Percentiles rank a stretch among this genome's conserved stretches.
These are phyloP conservation scores for Tolypocladium cylindrosporum DNA, from an alignment of 2,329 filamentous ascomycete species.

Conservation along the genomic window DNA sequence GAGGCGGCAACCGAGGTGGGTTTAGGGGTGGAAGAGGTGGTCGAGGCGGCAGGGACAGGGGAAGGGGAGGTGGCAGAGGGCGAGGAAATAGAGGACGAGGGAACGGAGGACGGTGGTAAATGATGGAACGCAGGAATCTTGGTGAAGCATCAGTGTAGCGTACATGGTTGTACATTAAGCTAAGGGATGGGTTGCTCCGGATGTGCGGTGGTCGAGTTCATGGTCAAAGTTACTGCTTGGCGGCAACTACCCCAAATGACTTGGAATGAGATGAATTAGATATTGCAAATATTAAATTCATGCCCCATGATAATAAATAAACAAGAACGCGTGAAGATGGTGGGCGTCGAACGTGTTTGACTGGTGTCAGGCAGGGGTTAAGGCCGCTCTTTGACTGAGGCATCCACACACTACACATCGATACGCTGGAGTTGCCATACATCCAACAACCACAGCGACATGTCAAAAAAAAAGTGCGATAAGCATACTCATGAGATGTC, in stretches of 20 bases:
- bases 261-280: not conserved
- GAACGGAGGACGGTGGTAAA: conserved; percentile 3
- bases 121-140: not conserved
- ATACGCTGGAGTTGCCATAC: not conserved
- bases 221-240: not conserved
- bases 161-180: not conserved
- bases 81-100: conserved; percentile 9
- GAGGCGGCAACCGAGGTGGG: conserved; percentile 21
- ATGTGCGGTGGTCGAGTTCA: not conserved
- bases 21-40: conserved; percentile 26
- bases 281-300: too few species aligned
- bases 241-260: not conserved
- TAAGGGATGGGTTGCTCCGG: not conserved
- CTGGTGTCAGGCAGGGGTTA: not conserved
- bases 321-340: not conserved
- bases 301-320: not conserved
- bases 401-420: not conserved
- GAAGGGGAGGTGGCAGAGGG: conserved; percentile 20
- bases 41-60: conserved; percentile 22
- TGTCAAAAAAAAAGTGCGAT: too few species aligned
- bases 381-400: not conserved
- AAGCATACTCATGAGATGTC: not conserved
- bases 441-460: not conserved
- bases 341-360: not conserved
- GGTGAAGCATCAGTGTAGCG: not conserved